Conservation (phyloP, 2,329 filamentous ascomycete species). For the Rhynchosporium secalis region DNA sequence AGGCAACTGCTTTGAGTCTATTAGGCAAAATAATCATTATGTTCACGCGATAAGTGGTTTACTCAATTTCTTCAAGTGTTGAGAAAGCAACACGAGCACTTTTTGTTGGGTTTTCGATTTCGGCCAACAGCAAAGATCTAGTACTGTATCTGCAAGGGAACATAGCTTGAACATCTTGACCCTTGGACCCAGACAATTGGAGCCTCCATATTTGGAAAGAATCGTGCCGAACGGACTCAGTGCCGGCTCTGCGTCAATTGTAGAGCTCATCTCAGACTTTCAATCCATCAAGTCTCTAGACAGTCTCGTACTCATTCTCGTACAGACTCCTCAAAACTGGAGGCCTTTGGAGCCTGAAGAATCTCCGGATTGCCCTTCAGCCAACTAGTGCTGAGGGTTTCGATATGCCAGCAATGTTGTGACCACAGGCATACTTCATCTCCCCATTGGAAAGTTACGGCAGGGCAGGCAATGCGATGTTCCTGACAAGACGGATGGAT, state of each 20-base stretch:
- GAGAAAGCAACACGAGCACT: too few relatives aligned
- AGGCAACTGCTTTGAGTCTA: too few relatives aligned
- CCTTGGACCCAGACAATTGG: neutral
- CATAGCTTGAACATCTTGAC: neutral
- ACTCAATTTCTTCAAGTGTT: too few relatives aligned
- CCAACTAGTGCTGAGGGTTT: neutral
- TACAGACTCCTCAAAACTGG: neutral
- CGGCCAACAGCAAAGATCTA: too few relatives aligned
- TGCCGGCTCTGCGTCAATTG: neutral
- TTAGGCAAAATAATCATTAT: too few relatives aligned
- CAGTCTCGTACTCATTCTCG: neutral
- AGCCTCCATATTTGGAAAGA: neutral
- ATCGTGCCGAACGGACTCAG: neutral
- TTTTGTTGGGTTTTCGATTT: too few relatives aligned
- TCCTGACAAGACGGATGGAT: constrained; percentile 21
- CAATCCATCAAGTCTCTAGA: neutral
- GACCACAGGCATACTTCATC: neutral
- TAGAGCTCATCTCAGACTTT: neutral
- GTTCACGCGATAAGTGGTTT: too few relatives aligned
- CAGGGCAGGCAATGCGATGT: neutral
- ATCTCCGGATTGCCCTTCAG: neutral
- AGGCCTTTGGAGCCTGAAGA: neutral
- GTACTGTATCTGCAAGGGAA: neutral
- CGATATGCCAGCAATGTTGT: neutral
- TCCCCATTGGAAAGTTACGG: constrained; percentile 16